Base-by-base conservation (phyloP, 148 eudicot species). In the Rhododendron griersonianum region DNA sequence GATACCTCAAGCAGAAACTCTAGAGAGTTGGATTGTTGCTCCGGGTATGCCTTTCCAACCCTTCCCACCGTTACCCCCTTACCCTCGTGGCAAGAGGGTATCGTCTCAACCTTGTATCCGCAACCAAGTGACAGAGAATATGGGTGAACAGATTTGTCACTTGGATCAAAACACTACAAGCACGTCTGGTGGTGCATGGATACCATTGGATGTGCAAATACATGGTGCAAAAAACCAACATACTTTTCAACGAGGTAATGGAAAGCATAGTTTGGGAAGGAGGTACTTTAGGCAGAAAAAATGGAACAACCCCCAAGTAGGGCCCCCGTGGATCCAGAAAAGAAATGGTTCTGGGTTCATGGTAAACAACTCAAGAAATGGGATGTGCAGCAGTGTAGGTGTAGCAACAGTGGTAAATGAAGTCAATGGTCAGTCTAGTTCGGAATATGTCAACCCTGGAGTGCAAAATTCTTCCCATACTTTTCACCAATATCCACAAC, bases 21-120 rank as follows among this genome's bases (percentile, higher is more conserved):
- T 83, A 65, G 93, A 89, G 82, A 80, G 89, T 80, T 97, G 95
- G 99, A 85, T 88, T 76, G 85, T 95, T 78, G 96, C 94, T 82
- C 98, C 98, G 3, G 92, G 95, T 28, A 83, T 95, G 78, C 94
- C 95, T 28, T 95, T 97, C 90, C 91, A 89, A 61, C 98, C 98
- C 44, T 95, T 91, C 84, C 99, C 98, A 69, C 99, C 99, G 7
- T 87, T 97, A 80, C 98, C 99, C 30, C 83, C 93, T 44, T 87
- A 88, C 87, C 91, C 97, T 39, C 89, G 87, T 78, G 87, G 77
- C 28, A 83, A 67, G 84, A 79, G 86, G 73, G 87, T 37, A 61
- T 71, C 8, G 8, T 37, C 75, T 75, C 76, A 71, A 59, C 19
- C 88, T 2, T 82, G 79, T 86, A 65, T 85, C 71, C 85, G 50